Conservation (phyloP, 169 alveolate genomes). For the Plasmodium cynomolgi region DNA sequence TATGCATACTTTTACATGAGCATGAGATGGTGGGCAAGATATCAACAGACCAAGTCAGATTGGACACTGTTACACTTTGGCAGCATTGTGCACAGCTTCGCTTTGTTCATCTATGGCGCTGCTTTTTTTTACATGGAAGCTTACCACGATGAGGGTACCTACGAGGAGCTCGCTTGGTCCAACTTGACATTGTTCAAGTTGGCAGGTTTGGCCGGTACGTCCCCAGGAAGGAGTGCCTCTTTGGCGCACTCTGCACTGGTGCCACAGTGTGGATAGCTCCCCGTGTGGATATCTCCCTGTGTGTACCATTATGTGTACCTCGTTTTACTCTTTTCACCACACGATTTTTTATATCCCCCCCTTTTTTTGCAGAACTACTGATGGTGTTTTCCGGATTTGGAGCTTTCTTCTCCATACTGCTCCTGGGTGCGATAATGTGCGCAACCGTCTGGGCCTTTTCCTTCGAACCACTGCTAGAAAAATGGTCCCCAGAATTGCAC, state of each 20-base stretch:
- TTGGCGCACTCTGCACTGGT: background rate
- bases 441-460: conserved; percentile 89
- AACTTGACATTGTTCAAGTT: conserved; percentile 84
- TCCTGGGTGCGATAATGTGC: conserved; percentile 85
- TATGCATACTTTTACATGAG: conserved; percentile 88
- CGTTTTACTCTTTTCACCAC: background rate
- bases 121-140: conserved; percentile 89
- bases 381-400: conserved; percentile 91
- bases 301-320: background rate
- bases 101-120: conserved; percentile 88
- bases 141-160: conserved; percentile 91
- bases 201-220: conserved; percentile 87
- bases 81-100: conserved; percentile 85
- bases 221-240: background rate
- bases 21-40: conserved; percentile 91
- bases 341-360: background rate
- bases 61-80: conserved; percentile 89
- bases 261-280: background rate
- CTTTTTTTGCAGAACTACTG: conserved; percentile 77
- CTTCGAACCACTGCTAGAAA: conserved; percentile 89
- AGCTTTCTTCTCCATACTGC: conserved; percentile 86
- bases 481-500: conserved; percentile 90
- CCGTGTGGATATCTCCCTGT: background rate
- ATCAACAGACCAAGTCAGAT: conserved; percentile 90
- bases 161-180: conserved; percentile 90